Evolutionary conservation across 768 basidiomycete species (phyloP).

Genomic region (Cystofilobasidium bisporidii): DNA sequence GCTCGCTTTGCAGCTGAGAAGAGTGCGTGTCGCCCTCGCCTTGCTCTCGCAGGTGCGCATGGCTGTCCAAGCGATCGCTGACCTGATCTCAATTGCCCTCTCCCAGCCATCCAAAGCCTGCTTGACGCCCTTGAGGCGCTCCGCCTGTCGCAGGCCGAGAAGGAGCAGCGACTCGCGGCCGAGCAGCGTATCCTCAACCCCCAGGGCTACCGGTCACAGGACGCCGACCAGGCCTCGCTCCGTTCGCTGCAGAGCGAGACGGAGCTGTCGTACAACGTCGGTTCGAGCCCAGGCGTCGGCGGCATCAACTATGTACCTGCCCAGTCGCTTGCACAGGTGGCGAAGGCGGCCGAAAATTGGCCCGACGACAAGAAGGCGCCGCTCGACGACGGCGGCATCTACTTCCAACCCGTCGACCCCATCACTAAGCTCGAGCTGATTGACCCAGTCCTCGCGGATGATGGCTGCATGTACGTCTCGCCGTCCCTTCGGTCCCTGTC

Average conservation of each 20-base stretch:
- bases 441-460: conserved; percentile 22
- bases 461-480: conserved; percentile 15
- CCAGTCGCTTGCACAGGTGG: conserved; percentile 3
- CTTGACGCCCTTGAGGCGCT: conserved; percentile 25
- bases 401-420: conserved; percentile 25
- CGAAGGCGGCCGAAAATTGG: background rate
- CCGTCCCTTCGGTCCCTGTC: too few relatives aligned
- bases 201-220: background rate
- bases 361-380: conserved; percentile 19
- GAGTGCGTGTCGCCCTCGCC: too few relatives aligned
- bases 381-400: conserved; percentile 23
- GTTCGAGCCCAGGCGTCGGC: background rate
- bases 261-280: conserved; percentile 11
- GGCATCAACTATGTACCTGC: background rate
- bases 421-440: conserved; percentile 26
- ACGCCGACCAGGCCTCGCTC: conserved; percentile 8
- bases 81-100: too few relatives aligned
- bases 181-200: conserved; percentile 11
- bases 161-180: conserved; percentile 11
- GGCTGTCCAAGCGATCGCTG: too few relatives aligned
- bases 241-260: conserved; percentile 12
- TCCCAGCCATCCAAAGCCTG: conserved; percentile 20
- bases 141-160: conserved; percentile 14
- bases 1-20: conserved; percentile 13
- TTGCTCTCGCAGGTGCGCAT: too few relatives aligned